These are phyloP conservation scores for Xerophyta viscosa DNA, from an alignment of 106 monocot species.

Conservation along the genomic window DNA sequence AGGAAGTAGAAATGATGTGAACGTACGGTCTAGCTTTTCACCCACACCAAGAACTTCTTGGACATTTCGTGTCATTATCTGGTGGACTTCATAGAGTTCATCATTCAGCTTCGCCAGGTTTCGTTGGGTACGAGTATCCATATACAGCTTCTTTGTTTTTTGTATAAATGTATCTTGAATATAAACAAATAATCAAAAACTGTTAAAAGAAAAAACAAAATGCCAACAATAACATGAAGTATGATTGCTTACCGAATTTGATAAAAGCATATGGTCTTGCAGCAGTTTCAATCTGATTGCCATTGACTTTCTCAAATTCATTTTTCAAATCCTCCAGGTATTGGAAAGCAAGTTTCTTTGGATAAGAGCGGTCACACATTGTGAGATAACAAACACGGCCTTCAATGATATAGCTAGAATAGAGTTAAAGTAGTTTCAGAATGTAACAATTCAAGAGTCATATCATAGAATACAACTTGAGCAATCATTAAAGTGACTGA, in stretches of 20 bases:
- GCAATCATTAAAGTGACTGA: too few relatives aligned
- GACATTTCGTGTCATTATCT: constrained; percentile 98
- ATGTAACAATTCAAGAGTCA: too few relatives aligned
- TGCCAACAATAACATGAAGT: background rate
- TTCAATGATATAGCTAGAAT: constrained; percentile 86
- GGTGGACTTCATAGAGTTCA: constrained; percentile 96
- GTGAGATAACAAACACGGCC: constrained; percentile 97
- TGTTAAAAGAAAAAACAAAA: background rate
- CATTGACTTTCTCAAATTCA: constrained; percentile 92
- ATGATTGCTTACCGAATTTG: constrained; percentile 73
- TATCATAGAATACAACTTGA: too few relatives aligned
- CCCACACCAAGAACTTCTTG: constrained; percentile 99
- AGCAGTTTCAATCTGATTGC: constrained; percentile 94
- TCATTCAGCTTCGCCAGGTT: constrained; percentile 97
- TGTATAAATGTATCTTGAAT: constrained; percentile 91
- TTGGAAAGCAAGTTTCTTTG: constrained; percentile 98
- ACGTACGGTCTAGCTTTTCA: constrained; percentile 93
- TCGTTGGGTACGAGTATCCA: constrained; percentile 85
- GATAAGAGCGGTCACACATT: constrained; percentile 98
- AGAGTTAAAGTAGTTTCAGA: constrained; percentile 30
- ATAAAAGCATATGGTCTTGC: constrained; percentile 98
- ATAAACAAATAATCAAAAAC: constrained; percentile 6
- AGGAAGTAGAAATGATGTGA: constrained; percentile 12
- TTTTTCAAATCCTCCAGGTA: constrained; percentile 97
- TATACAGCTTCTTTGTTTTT: constrained; percentile 94